Evolutionary conservation across 257 asterid species (phyloP), one percentile per base, ranked within the genome.

Genomic region (Sherardia arvensis): DNA sequence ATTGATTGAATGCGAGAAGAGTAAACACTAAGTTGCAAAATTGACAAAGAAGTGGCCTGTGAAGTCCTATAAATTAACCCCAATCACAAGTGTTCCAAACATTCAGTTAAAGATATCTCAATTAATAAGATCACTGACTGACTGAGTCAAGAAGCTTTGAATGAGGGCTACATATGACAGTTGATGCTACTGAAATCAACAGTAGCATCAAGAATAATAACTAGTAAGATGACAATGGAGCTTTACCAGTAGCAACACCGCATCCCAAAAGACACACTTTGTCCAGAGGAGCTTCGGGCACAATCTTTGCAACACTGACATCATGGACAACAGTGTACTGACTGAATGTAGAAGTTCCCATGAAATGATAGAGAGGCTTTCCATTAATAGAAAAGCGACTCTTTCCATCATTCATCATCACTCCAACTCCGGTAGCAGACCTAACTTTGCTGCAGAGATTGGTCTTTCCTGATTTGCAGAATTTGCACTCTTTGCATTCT

Each of bases 341-440:
- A 73, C 97, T 93, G 68, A 93, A 93, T 0, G 99, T 93, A 9
- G 99, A 93, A 62, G 99, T 90, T 64, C 99, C 99, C 99, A 93
- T 93, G 82, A 90, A 93, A 79, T 93, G 99, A 69, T 90, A 93
- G 61, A 93, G 69, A 14, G 94, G 85, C 62, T 87, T 93, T 10
- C 96, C 94, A 8, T 90, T 81, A 73, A 93, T 59, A 15, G 97
- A 93, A 67, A 93, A 93, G 8, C 99, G 95, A 80, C 92, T 83
- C 76, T 90, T 69, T 59, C 87, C 92, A 59, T 93, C 99, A 7
- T 28, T 90, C 87, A 90, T 71, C 99, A 93, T 93, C 54, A 93
- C 94, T 73, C 99, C 99, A 72, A 73, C 97, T 75, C 99, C 99
- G 17, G 99, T 93, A 60, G 99, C 99, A 20, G 69, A 43, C 83